These are phyloP conservation scores for Didymella arachidicola DNA, from an alignment of 2,329 filamentous ascomycete genomes.

Conservation along the genomic window DNA sequence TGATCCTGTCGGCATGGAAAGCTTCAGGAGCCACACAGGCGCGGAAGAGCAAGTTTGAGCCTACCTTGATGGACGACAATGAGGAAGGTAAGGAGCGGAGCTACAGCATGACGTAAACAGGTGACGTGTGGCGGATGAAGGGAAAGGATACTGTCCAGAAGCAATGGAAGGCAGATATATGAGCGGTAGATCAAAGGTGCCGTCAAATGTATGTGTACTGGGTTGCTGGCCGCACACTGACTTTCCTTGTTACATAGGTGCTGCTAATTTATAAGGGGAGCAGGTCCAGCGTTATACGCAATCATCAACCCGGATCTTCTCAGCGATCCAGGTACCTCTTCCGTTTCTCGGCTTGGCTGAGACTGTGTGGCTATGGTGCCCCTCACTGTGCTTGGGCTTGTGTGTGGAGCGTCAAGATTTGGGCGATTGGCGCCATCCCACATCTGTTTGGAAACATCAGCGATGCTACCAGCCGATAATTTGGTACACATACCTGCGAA, in stretches of 20 bases:
- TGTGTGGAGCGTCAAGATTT: background rate
- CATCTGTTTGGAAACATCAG: background rate
- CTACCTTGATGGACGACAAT: constrained; percentile 43
- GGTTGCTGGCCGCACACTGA: background rate
- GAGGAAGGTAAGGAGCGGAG: constrained; percentile 25
- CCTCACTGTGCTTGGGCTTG: background rate
- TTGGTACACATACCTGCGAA: background rate
- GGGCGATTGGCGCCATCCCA: background rate
- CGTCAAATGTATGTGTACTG: background rate
- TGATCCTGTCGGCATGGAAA: constrained; percentile 93
- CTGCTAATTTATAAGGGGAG: background rate
- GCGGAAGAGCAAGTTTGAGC: constrained; percentile 44
- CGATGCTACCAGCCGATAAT: background rate
- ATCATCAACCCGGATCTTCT: background rate
- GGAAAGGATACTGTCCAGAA: background rate
- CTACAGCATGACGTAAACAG: constrained; percentile 14
- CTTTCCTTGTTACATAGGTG: background rate
- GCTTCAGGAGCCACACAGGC: constrained; percentile 74
- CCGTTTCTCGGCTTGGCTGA: background rate
- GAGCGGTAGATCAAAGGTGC: background rate
- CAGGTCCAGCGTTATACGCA: background rate
- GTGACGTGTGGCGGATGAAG: background rate
- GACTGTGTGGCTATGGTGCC: background rate
- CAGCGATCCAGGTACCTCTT: background rate
- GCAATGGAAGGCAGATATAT: background rate